Evolutionary conservation across 306 rosid species (phyloP), one percentile per base, ranked within the genome.

Genomic region (Quercus wislizeni): DNA sequence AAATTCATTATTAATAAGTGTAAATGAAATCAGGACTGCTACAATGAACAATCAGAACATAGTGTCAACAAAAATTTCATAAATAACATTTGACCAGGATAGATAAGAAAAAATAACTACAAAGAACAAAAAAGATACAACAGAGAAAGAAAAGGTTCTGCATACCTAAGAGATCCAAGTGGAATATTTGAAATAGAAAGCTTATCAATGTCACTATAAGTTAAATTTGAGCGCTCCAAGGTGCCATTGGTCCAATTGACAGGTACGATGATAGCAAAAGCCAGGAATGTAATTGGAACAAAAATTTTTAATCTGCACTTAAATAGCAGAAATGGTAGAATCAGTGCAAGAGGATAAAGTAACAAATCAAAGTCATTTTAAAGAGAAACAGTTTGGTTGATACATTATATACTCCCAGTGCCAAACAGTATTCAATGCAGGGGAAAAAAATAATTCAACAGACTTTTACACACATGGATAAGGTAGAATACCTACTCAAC

Each of bases 151-250:
- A 62, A 76, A 76, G 46, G 33, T 19, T 61, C 72, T 73, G 68
- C 81, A 10, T 87, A 93, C 99, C 99, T 91, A 65, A 56, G 56
- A 52, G 99, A 95, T 83, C 94, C 95, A 20, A 77, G 14, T n/a
- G 98, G 96, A 74, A 95, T 84, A 71, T 95, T 95, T 81, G 99
- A 95, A 79, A 95, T 91, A 3, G 99, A 95, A 77, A 95, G 98
- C 92, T 91, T 86, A 80, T 95, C 99, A 63, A 95, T 89, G 82
- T 89, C 13, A 76, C 92, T 95, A 78, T 89, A 92, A 55, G 46
- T 78, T 81, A 95, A 75, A 49, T 85, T 90, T 41, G 97, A 90
- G 75, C 46, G 84, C 82, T 90, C 85, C 88, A 95, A 85, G 61
- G 97, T 91, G 71, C 72, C 74, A 78, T 93, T 93, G 76, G 99